Conservation (phyloP, 805 yeast genomes). For the Brettanomyces naardenensis region DNA sequence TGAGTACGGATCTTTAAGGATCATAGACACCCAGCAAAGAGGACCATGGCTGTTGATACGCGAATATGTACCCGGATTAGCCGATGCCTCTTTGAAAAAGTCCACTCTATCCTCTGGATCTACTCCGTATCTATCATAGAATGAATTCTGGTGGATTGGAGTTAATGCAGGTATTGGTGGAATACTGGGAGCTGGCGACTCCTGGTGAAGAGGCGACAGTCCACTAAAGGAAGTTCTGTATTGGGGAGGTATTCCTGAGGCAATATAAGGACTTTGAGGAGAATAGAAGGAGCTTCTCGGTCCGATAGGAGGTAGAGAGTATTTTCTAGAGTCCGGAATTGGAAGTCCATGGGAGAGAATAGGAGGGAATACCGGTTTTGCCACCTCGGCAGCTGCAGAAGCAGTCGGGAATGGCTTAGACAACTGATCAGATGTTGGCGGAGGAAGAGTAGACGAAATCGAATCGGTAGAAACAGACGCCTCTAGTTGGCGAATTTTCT, state of each 20-base stretch:
- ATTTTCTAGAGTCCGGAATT: not conserved
- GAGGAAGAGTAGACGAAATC: too few species aligned
- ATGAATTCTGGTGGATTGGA: constrained; percentile 4
- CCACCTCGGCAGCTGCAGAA: too few species aligned
- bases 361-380: too few species aligned
- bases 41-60: constrained; percentile 45
- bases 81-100: constrained; percentile 33
- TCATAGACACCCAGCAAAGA: constrained; percentile 37
- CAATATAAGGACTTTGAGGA: not conserved
- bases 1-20: constrained; percentile 38
- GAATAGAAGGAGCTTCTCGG: not conserved
- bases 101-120: constrained; percentile 30
- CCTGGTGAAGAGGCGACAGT: not conserved
- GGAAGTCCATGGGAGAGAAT: not conserved
- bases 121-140: constrained; percentile 9
- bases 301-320: not conserved
- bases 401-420: constrained; percentile 3
- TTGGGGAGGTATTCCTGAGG: too few species aligned
- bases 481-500: constrained; percentile 38
- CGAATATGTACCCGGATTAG: constrained; percentile 33
- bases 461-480: too few species aligned
- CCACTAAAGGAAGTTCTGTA: too few species aligned
- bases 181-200: not conserved
- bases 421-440: too few species aligned
- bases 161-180: not conserved